A percentile compares a stretch with the other conserved stretches of the same genome.
Evolutionary conservation across 2,329 filamentous ascomycete genomes (phyloP).

Genomic region (Aspergillus ustus): DNA sequence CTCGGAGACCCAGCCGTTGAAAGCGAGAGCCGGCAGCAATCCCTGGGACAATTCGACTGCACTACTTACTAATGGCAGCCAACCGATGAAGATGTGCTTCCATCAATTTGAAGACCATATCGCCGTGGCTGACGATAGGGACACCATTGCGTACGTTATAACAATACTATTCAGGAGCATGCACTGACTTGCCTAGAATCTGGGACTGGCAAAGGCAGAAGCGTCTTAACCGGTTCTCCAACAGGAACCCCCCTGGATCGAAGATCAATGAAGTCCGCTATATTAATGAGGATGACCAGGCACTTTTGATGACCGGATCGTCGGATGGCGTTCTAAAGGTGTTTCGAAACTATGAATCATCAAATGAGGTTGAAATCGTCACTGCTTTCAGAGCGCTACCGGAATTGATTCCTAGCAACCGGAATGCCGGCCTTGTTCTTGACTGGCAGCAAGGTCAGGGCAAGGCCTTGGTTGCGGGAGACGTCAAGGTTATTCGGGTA

Average conservation of each 20-base stretch:
- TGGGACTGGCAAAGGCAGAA: constrained; percentile 89
- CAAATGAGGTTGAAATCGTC: constrained; percentile 77
- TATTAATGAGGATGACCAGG: constrained; percentile 98
- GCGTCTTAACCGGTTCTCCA: constrained; percentile 83
- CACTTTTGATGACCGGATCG: constrained; percentile 90
- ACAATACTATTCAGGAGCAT: not conserved
- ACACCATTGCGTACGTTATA: constrained; percentile 70
- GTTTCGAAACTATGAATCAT: constrained; percentile 87
- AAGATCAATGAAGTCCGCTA: constrained; percentile 95
- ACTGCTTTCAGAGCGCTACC: constrained; percentile 90
- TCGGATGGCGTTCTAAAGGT: constrained; percentile 94
- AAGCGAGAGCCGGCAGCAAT: constrained; percentile 81
- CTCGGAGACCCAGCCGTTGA: constrained; percentile 88
- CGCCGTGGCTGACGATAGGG: constrained; percentile 88
- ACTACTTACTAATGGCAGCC: constrained; percentile 85
- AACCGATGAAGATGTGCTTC: constrained; percentile 91
- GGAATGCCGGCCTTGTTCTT: constrained; percentile 93
- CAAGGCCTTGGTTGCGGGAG: constrained; percentile 90
- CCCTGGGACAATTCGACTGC: constrained; percentile 84
- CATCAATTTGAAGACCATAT: constrained; percentile 98
- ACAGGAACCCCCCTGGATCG: constrained; percentile 88
- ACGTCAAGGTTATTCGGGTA: constrained; percentile 91
- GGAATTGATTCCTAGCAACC: constrained; percentile 90
- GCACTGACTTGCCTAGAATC: constrained; percentile 54
- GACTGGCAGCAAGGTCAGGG: constrained; percentile 99